Evolutionary conservation across 164 flowering plant genomes (phyloP).

Genomic region (Santalum album): DNA sequence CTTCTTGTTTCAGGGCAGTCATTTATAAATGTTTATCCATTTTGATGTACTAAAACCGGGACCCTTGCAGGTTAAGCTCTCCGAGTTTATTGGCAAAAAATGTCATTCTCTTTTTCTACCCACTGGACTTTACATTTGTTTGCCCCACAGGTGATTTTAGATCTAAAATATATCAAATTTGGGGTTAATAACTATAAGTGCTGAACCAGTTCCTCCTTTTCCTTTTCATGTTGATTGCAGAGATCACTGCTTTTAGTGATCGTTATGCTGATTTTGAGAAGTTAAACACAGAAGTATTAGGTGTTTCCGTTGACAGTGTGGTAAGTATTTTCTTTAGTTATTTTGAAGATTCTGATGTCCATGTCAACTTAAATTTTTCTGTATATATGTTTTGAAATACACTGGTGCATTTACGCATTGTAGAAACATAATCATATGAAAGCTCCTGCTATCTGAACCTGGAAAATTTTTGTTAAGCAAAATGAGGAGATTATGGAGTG

Average conservation of each 20-base stretch:
- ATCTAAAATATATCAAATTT: neutral
- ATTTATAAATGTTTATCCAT: no score
- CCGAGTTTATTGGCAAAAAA: conserved; percentile 96
- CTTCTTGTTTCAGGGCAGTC: neutral
- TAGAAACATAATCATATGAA: no score
- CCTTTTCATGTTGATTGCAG: conserved; percentile 25
- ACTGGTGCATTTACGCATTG: no score
- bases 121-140: conserved; percentile 96
- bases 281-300: conserved; percentile 88
- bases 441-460: no score
- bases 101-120: conserved; percentile 96
- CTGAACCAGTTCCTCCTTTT: neutral
- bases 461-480: no score
- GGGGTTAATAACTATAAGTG: neutral
- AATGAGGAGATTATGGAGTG: no score
- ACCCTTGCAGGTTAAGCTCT: conserved; percentile 89
- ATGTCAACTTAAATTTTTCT: no score
- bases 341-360: no score
- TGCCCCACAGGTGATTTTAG: conserved; percentile 88
- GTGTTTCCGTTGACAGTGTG: conserved; percentile 94
- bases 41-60: no score
- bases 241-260: conserved; percentile 98
- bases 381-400: no score
- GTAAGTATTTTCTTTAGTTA: conserved; percentile 43
- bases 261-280: conserved; percentile 76